Conservation (phyloP, 345 rosid genomes). For the rapeseed (Brassica napus) region Da-Ae NC_063448.1:56142001-56142500, state of each 20-base stretch:
- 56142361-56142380: conserved; percentile 33
- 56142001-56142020: neutral
- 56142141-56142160: conserved; percentile 23
- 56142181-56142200: neutral
- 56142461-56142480: conserved; percentile 47
- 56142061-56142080: neutral
- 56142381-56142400: conserved; percentile 32
- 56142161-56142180: conserved; percentile 9
- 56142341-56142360: conserved; percentile 32
- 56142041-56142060: too few relatives aligned
- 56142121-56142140: conserved; percentile 22
- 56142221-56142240: neutral
- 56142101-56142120: conserved; percentile 24
- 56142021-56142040: neutral
- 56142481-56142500: conserved; percentile 41
- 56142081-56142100: neutral
- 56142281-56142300: conserved; percentile 43
- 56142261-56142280: conserved; percentile 37
- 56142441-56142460: conserved; percentile 43
- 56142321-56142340: conserved; percentile 55
- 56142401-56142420: conserved; percentile 36
- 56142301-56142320: conserved; percentile 53
- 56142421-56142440: conserved; percentile 39
- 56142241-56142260: neutral
- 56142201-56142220: neutral